Evolutionary conservation across 352 stramenopile species (phyloP).

Genomic region (Nothophytophthora sp.): DNA sequence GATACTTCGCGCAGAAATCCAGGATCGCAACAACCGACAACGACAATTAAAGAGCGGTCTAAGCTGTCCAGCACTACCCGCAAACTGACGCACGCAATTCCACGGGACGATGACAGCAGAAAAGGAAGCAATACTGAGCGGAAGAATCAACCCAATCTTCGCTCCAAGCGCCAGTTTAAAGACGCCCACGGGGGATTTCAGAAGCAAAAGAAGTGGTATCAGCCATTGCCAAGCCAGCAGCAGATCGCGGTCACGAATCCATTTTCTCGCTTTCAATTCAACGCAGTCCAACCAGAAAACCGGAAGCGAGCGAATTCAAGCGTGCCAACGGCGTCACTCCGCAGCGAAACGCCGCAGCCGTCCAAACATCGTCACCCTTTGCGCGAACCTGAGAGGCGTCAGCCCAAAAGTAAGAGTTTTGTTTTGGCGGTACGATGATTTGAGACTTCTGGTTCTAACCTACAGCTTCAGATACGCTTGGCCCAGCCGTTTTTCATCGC

Average conservation of each 20-base stretch:
- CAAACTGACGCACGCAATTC: background rate
- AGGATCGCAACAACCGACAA: too few species aligned
- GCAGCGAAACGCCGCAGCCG: too few species aligned
- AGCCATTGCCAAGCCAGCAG: constrained; percentile 3
- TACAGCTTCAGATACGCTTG: too few species aligned
- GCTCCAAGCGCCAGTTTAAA: constrained; percentile 14
- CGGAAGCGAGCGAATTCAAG: background rate
- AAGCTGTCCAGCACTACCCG: too few species aligned
- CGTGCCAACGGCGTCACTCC: background rate
- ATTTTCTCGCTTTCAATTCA: constrained; percentile 20
- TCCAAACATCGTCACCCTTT: too few species aligned
- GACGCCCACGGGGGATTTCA: background rate
- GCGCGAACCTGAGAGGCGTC: too few species aligned
- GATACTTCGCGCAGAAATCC: too few species aligned
- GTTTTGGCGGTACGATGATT: too few species aligned
- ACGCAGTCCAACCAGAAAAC: constrained; percentile 6
- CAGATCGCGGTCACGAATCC: background rate
- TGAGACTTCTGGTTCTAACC: too few species aligned
- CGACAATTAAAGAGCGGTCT: too few species aligned
- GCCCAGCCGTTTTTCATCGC: too few species aligned
- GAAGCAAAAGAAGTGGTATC: constrained; percentile 6
- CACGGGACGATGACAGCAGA: background rate
- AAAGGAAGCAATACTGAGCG: background rate
- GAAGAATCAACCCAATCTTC: background rate
- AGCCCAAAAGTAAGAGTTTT: too few species aligned